Evolutionary conservation across 345 rosid species (phyloP).

Genomic region (Pistacia integerrima): DNA sequence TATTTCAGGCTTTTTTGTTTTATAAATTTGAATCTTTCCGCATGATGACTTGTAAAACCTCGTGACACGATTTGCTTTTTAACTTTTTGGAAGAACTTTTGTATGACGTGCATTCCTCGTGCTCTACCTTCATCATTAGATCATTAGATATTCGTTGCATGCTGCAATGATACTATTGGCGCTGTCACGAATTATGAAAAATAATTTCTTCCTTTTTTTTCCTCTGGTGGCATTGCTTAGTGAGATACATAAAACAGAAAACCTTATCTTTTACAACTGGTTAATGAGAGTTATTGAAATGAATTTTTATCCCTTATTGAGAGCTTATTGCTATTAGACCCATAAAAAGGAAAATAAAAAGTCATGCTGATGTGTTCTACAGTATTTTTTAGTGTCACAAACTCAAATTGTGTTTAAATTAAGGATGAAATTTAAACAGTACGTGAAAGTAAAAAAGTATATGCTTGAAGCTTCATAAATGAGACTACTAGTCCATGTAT

Average conservation of each 20-base stretch:
- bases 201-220: not conserved
- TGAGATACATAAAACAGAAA: not conserved
- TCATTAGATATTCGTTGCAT: not conserved
- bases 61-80: not conserved
- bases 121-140: not conserved
- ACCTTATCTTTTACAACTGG: not conserved
- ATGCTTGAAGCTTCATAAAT: not conserved
- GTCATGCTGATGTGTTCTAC: too few species aligned
- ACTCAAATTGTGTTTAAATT: not conserved
- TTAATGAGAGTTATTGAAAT: not conserved
- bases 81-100: not conserved
- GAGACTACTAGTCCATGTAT: not conserved
- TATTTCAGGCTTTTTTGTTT: not conserved
- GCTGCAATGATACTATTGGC: not conserved
- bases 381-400: not conserved
- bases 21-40: not conserved
- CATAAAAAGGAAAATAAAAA: too few species aligned
- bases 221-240: not conserved
- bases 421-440: not conserved
- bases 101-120: not conserved
- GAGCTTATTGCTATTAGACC: too few species aligned
- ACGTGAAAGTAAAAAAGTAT: not conserved
- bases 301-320: not conserved
- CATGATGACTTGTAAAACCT: not conserved
- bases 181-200: not conserved